phyloP scores from a whole-genome alignment of 2,329 filamentous ascomycete species.

The Aspergillus intermedius region DNA sequence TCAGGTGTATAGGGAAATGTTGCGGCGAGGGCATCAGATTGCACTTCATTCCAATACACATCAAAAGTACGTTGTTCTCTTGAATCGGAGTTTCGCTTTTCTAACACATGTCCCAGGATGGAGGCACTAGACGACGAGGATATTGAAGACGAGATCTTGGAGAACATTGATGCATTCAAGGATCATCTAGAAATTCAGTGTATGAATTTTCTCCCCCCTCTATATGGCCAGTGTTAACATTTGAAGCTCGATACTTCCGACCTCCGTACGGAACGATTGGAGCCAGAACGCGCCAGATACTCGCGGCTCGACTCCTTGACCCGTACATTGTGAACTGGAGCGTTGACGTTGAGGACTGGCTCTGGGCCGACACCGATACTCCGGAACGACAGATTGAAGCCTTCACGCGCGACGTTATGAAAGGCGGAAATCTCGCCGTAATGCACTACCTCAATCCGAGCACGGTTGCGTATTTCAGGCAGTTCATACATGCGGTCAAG shows the following conservation, averaged over 20 bases:
- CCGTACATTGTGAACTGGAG: conserved; percentile 61
- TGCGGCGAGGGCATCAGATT: conserved; percentile 58
- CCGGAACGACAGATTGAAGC: conserved; percentile 62
- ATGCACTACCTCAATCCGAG: conserved; percentile 62
- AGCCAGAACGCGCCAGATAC: conserved; percentile 58
- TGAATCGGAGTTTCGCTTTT: neutral
- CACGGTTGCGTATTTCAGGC: conserved; percentile 57
- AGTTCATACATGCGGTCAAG: conserved; percentile 62
- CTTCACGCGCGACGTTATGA: conserved; percentile 57
- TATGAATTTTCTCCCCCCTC: conserved; percentile 16
- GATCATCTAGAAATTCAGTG: conserved; percentile 28
- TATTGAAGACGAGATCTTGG: conserved; percentile 34
- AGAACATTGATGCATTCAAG: conserved; percentile 26
- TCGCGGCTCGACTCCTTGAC: conserved; percentile 47
- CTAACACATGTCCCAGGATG: conserved; percentile 21
- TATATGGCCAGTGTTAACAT: neutral
- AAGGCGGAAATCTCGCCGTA: conserved; percentile 59
- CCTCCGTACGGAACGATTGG: conserved; percentile 64
- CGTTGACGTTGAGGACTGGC: conserved; percentile 65
- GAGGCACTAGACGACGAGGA: conserved; percentile 26
- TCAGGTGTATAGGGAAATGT: conserved; percentile 59
- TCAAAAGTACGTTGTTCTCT: conserved; percentile 43
- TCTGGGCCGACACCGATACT: conserved; percentile 56
- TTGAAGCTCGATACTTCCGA: conserved; percentile 54
- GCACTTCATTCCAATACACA: conserved; percentile 64